These are phyloP conservation scores for Bryoglossum gracile DNA, from an alignment of 495 filamentous ascomycete genomes.

Conservation along the genomic window DNA sequence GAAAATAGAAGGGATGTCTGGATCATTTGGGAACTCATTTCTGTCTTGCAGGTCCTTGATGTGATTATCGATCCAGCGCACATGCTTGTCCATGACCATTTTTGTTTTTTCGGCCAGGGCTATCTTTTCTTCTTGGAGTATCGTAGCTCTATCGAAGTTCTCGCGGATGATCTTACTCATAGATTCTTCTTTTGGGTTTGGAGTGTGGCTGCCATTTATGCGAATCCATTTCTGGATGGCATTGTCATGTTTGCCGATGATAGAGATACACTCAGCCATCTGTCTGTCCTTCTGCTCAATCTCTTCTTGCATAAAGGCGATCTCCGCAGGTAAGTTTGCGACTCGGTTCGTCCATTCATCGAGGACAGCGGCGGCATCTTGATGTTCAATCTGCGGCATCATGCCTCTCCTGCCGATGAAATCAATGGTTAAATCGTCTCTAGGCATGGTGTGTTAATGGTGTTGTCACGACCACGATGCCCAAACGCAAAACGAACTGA, in stretches of 20 bases:
- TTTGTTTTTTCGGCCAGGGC: slow-evolving; percentile 70
- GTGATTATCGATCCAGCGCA: slow-evolving; percentile 78
- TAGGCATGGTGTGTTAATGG: slow-evolving; percentile 44
- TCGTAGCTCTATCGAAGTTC: slow-evolving; percentile 61
- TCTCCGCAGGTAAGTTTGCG: slow-evolving; percentile 85
- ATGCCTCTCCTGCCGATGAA: slow-evolving; percentile 42
- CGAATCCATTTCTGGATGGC: slow-evolving; percentile 90
- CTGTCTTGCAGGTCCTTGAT: slow-evolving; percentile 78
- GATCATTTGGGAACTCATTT: slow-evolving; percentile 68
- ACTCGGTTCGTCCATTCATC: slow-evolving; percentile 85
- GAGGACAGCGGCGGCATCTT: slow-evolving; percentile 80
- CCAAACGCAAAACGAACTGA: slow-evolving; percentile 5
- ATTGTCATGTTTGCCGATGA: slow-evolving; percentile 69
- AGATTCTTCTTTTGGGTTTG: slow-evolving; percentile 81
- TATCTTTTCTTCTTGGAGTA: slow-evolving; percentile 83
- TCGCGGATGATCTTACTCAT: slow-evolving; percentile 63
- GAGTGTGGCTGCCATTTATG: slow-evolving; percentile 66
- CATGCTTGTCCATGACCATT: slow-evolving; percentile 76
- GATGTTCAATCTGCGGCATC: slow-evolving; percentile 41
- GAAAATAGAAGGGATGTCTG: slow-evolving; percentile 71
- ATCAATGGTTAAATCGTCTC: slow-evolving; percentile 56
- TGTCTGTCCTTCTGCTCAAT: slow-evolving; percentile 81
- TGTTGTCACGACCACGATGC: slow-evolving; percentile 5
- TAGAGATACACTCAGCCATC: slow-evolving; percentile 63
- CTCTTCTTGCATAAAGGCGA: slow-evolving; percentile 89